Percentiles rank a stretch among this genome's conserved stretches.
Evolutionary conservation across 2,329 filamentous ascomycete genomes (phyloP).

Genomic region (Epichloe elymi): DNA sequence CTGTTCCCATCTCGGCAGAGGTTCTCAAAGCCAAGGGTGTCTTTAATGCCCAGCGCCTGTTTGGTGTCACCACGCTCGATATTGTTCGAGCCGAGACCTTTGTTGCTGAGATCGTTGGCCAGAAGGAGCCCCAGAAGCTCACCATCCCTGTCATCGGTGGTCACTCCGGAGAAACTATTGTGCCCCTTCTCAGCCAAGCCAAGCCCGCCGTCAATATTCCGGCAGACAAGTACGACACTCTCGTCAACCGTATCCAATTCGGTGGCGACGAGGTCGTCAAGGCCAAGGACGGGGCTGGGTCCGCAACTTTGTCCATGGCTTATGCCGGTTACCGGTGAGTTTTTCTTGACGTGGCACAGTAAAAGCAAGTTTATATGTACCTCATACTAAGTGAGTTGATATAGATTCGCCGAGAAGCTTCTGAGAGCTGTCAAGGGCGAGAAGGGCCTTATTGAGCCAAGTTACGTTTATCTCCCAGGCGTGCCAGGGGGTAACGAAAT

Average conservation of each 20-base stretch:
- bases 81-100: constrained; percentile 98
- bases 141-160: constrained; percentile 89
- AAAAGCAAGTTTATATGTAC: constrained; percentile 1
- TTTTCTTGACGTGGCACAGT: not conserved
- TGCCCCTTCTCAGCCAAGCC: constrained; percentile 90
- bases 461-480: constrained; percentile 89
- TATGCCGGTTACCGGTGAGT: constrained; percentile 83
- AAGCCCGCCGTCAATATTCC: constrained; percentile 70
- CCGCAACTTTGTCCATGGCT: constrained; percentile 87
- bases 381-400: constrained; percentile 7
- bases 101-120: constrained; percentile 71
- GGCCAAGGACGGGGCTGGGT: constrained; percentile 85
- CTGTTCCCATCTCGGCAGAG: constrained; percentile 93
- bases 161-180: constrained; percentile 96
- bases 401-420: constrained; percentile 84
- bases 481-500: constrained; percentile 84
- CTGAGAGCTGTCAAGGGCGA: constrained; percentile 80
- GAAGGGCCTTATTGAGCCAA: constrained; percentile 87
- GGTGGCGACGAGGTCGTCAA: constrained; percentile 95
- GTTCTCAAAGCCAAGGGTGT: constrained; percentile 86
- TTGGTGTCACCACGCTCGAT: constrained; percentile 97
- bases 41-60: constrained; percentile 91
- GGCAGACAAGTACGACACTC: constrained; percentile 74
- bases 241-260: constrained; percentile 93
- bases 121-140: constrained; percentile 69